Evolutionary conservation across 805 yeast genomes (phyloP), one percentile per base, ranked within the genome.

Genomic region (Kodamaea laetipori): DNA sequence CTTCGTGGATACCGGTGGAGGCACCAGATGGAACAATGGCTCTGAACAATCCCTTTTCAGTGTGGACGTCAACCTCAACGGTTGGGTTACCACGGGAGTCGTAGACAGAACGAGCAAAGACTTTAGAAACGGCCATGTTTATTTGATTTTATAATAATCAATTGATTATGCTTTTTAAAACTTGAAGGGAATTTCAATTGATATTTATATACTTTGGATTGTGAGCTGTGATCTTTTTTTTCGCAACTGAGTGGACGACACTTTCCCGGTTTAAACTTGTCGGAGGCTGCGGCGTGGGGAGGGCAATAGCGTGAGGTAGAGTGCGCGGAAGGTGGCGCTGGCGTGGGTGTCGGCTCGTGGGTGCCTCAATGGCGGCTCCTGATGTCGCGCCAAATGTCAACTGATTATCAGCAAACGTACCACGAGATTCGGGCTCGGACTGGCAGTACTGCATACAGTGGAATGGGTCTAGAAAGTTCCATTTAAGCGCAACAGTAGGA

Each of bases 11-110:
- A 84, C 99, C 99, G 54, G 99, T 94, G 66, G 98, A 92, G 57
- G 99, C 99, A 78, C 99, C 99, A 56, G 97, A 90, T 72, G 99
- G 99, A 52, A 94, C 99, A 67, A 92, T 90, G 58, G 98, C 82
- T 76, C 97, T 86, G 95, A 89, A 90, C 55, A 81, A 63, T 66
- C 99, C 99, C 66, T 86, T 82, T 53, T 79, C 92, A 66, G 99
- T 92, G 81, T 85, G 77, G 63, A 92, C 66, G 67, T 94, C 98
- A 59, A 94, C 98, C 83, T 94, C 98, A 62, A 94, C 99, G 60
- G 99, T 92, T 78, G 99, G 99, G 84, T 92, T 94, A 77, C 98
- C 98, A 78, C 99, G 89, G 63, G 98, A 92, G 79, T 92, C 99
- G 85, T 94, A 92, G 75, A 92, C 96, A 81, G 82, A 86, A 78